These are phyloP conservation scores for Magnolia changhungtana DNA, from an alignment of 164 flowering plant species.

Conservation along the genomic window DNA sequence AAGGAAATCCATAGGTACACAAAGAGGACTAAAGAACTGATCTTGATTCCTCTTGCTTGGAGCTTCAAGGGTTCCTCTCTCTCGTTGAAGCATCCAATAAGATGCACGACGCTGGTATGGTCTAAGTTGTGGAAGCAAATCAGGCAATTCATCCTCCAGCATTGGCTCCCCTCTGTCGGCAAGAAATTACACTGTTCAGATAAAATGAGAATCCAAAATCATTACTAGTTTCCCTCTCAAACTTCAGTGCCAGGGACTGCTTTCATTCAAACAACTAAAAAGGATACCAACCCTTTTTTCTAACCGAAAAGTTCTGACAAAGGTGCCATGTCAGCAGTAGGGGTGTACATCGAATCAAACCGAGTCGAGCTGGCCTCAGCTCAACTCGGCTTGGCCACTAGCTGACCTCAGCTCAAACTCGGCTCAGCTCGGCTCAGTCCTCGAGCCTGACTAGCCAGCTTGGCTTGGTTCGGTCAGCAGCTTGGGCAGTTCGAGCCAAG, in stretches of 20 bases:
- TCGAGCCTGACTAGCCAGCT: too few relatives aligned
- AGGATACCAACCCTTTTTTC: not conserved
- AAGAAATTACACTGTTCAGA: constrained; percentile 2
- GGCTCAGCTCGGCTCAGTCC: too few relatives aligned
- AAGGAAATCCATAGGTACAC: constrained; percentile 59
- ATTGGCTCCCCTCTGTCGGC: constrained; percentile 51
- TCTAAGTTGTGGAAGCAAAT: constrained; percentile 73
- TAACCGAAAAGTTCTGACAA: too few relatives aligned
- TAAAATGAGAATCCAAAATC: not conserved
- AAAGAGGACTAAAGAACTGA: constrained; percentile 53
- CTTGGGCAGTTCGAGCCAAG: too few relatives aligned
- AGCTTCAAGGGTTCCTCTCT: constrained; percentile 36
- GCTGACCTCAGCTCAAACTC: too few relatives aligned
- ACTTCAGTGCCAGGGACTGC: not conserved
- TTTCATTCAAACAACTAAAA: not conserved
- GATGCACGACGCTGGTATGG: constrained; percentile 98
- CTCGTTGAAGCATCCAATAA: constrained; percentile 90
- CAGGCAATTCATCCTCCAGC: constrained; percentile 69
- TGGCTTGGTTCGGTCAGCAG: too few relatives aligned
- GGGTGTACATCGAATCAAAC: too few relatives aligned
- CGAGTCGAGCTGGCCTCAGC: too few relatives aligned
- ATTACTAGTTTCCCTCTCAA: not conserved
- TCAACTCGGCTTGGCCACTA: too few relatives aligned
- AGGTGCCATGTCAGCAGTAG: not conserved
- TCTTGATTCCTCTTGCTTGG: constrained; percentile 19